Conservation (phyloP, 768 basidiomycete species). For the Phaeolepiota aurea region DNA sequence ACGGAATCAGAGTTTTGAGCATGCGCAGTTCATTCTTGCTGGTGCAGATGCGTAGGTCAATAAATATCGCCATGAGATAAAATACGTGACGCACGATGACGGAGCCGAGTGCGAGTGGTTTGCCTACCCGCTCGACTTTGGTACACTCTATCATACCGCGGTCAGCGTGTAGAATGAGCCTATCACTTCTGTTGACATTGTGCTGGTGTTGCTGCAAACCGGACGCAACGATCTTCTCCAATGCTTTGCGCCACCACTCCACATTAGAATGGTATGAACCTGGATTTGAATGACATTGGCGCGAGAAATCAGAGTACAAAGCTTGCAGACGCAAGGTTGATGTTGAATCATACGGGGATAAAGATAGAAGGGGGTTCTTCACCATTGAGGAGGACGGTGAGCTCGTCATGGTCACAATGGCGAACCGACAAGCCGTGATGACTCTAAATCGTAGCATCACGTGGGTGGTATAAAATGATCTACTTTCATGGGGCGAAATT, state of each 20-base stretch:
- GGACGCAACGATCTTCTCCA: constrained; percentile 50
- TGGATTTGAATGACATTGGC: constrained; percentile 80
- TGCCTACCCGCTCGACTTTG: constrained; percentile 62
- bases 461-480: too few relatives aligned
- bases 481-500: too few relatives aligned
- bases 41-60: constrained; percentile 24
- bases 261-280: constrained; percentile 73
- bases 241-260: constrained; percentile 78
- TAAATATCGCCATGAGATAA: constrained; percentile 3
- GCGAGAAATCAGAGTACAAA: constrained; percentile 81
- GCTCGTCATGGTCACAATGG: too few relatives aligned
- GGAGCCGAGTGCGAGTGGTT: constrained; percentile 62
- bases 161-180: constrained; percentile 52
- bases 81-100: constrained; percentile 55
- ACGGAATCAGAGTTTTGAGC: constrained; percentile 34
- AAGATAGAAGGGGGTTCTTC: constrained; percentile 15
- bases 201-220: constrained; percentile 37
- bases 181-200: constrained; percentile 22
- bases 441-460: too few relatives aligned
- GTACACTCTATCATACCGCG: constrained; percentile 48
- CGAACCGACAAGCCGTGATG: too few relatives aligned
- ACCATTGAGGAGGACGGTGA: background rate
- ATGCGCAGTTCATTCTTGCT: constrained; percentile 63
- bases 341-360: constrained; percentile 38
- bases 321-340: constrained; percentile 59